A percentile compares a stretch with the other conserved stretches of the same genome.
phyloP scores from a whole-genome alignment of 306 rosid genomes.

The Spatholobus suberectus region DNA sequence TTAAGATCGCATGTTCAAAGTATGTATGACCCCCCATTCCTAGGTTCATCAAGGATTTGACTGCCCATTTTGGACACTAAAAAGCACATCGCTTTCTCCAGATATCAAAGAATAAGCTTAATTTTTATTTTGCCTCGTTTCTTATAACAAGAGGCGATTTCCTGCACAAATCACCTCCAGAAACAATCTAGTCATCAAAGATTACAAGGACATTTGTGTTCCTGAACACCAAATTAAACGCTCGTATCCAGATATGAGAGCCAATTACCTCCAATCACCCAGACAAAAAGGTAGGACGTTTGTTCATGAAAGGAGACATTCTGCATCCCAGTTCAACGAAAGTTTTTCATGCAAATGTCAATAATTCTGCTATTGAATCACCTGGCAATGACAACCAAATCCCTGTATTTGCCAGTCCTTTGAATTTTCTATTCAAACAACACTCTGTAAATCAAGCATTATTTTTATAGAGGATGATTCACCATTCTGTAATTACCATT shows the following conservation, averaged over 20 bases:
- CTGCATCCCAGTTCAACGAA: slow-evolving; percentile 41
- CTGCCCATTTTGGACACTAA: background rate
- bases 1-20: background rate
- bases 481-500: slow-evolving; percentile 16
- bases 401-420: slow-evolving; percentile 37
- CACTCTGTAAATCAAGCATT: slow-evolving; percentile 28
- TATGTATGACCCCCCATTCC: background rate
- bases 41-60: slow-evolving; percentile 17
- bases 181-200: slow-evolving; percentile 36
- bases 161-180: slow-evolving; percentile 55
- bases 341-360: slow-evolving; percentile 40
- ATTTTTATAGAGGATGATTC: slow-evolving; percentile 9
- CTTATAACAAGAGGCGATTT: slow-evolving; percentile 36
- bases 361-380: slow-evolving; percentile 33
- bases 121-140: slow-evolving; percentile 36
- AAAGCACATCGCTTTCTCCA: background rate
- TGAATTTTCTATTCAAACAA: slow-evolving; percentile 43
- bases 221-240: slow-evolving; percentile 54
- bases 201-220: slow-evolving; percentile 33
- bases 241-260: slow-evolving; percentile 43
- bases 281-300: slow-evolving; percentile 35
- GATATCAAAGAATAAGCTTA: background rate
- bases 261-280: slow-evolving; percentile 53
- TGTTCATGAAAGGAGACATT: slow-evolving; percentile 33
- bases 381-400: slow-evolving; percentile 36